phyloP scores from a whole-genome alignment of 1,284 basidiomycete species.

The Ganoderma leucocontextum region DNA sequence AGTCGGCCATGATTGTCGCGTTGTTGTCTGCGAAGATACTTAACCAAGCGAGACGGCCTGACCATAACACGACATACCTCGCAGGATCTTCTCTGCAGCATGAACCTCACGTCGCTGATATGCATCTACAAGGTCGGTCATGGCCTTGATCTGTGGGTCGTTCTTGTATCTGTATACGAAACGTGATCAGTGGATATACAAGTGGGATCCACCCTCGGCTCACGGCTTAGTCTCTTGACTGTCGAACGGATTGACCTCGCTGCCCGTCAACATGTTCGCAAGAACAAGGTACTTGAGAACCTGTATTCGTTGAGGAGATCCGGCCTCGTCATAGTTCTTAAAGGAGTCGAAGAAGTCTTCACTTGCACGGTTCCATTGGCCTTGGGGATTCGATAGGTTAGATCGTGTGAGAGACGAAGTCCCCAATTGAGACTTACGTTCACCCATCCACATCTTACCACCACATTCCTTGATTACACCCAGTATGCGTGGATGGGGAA shows the following conservation, averaged over 20 bases:
- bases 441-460: slow-evolving; percentile 99
- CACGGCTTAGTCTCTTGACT: slow-evolving; percentile 99
- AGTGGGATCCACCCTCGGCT: slow-evolving; percentile 37
- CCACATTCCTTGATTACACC: slow-evolving; percentile 99
- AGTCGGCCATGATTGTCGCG: slow-evolving; percentile 93
- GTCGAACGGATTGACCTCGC: slow-evolving; percentile 99
- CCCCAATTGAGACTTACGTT: slow-evolving; percentile 67
- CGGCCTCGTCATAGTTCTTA: slow-evolving; percentile 98
- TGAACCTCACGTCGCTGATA: slow-evolving; percentile 97
- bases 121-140: slow-evolving; percentile 96
- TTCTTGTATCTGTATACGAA: slow-evolving; percentile 82
- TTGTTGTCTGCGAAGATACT: slow-evolving; percentile 74
- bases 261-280: slow-evolving; percentile 98
- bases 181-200: not conserved
- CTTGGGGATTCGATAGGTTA: slow-evolving; percentile 47
- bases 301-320: slow-evolving; percentile 95
- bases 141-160: slow-evolving; percentile 95
- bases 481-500: slow-evolving; percentile 98
- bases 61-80: slow-evolving; percentile 57
- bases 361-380: slow-evolving; percentile 96
- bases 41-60: slow-evolving; percentile 6
- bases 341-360: slow-evolving; percentile 99
- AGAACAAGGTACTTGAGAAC: slow-evolving; percentile 98
- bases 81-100: slow-evolving; percentile 93
- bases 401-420: not conserved